phyloP scores from a whole-genome alignment of 345 rosid species.

The Ceriops decandra region DNA sequence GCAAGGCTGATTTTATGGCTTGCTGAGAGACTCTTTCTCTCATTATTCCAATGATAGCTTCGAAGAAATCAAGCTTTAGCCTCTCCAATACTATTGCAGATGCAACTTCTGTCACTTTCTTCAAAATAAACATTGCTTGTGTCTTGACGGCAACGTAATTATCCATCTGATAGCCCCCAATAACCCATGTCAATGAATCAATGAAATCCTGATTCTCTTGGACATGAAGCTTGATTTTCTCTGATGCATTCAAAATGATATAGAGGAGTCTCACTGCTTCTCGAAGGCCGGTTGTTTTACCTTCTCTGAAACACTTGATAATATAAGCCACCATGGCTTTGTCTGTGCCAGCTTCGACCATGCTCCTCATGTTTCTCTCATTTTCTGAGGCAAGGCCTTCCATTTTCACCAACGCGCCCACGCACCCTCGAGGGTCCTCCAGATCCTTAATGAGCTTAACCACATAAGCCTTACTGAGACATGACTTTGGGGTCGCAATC shows the following conservation, averaged over 20 bases:
- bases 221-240: constrained; percentile 27
- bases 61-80: constrained; percentile 31
- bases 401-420: constrained; percentile 27
- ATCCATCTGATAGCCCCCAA: constrained; percentile 2
- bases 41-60: constrained; percentile 18
- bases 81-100: constrained; percentile 22
- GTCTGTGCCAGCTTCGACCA: constrained; percentile 33
- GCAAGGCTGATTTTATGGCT: constrained; percentile 38
- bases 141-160: constrained; percentile 19
- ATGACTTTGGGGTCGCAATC: constrained; percentile 33
- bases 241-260: constrained; percentile 27
- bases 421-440: not conserved
- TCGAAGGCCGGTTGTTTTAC: constrained; percentile 22
- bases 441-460: constrained; percentile 35
- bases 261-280: constrained; percentile 36
- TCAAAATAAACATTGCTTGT: constrained; percentile 27
- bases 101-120: constrained; percentile 15
- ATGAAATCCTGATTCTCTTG: constrained; percentile 31
- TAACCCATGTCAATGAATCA: constrained; percentile 39
- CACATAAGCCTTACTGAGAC: constrained; percentile 23
- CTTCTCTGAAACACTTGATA: constrained; percentile 20
- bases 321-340: constrained; percentile 28
- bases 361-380: constrained; percentile 31
- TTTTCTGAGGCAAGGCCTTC: constrained; percentile 29
- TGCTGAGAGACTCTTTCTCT: constrained; percentile 26